Evolutionary conservation across 2,329 filamentous ascomycete genomes (phyloP), one percentile per base, ranked within the genome.

Genomic region (Cryphonectria parasitica): DNA sequence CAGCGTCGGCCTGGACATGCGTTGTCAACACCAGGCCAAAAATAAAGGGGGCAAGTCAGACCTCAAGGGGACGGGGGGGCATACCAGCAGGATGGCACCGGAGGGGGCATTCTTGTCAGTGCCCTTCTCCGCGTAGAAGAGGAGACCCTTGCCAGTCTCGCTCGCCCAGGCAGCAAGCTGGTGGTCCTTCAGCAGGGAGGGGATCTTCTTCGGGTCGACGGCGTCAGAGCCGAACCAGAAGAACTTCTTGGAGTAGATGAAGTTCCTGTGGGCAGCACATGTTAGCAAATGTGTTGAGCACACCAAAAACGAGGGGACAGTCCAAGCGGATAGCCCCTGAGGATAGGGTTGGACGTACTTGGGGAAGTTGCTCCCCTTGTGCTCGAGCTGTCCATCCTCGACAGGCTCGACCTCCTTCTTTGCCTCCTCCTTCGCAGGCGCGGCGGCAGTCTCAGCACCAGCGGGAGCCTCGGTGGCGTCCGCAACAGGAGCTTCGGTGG

Each of bases 111-210:
- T 86, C 89, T 97, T 97, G 83, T 97, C 92, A 78, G 90, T 88
- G 67, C 88, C 86, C 82, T 93, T 91, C 89, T 95, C 94, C 83
- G 92, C 91, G 83, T 93, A 92, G 88, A 97, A 97, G 58, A 98
- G 86, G 28, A 98, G 91, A 79, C 96, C 96, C 87, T 97, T 97
- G 81, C 95, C 95, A 71, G 95, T 98, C 87, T 97, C 90, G 76
- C 90, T 90, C 74, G 95, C 94, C 94, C 96, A 98, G 49, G 96
- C 92, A 76, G 90, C 91, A 76, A 92, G 91, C 75, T 92, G 88
- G 84, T 97, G 91, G 73, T 92, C 91, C 83, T 94, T 93, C 76
- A 97, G 87, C 86, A 95, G 98, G 77, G 87, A 84, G 75, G 86
- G 82, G 70, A 98, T 87, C 79, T 91, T 87, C 83, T 95, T 91